These are phyloP conservation scores for Verticillium albo-atrum DNA, from an alignment of 2,329 filamentous ascomycete genomes.

Conservation along the genomic window DNA sequence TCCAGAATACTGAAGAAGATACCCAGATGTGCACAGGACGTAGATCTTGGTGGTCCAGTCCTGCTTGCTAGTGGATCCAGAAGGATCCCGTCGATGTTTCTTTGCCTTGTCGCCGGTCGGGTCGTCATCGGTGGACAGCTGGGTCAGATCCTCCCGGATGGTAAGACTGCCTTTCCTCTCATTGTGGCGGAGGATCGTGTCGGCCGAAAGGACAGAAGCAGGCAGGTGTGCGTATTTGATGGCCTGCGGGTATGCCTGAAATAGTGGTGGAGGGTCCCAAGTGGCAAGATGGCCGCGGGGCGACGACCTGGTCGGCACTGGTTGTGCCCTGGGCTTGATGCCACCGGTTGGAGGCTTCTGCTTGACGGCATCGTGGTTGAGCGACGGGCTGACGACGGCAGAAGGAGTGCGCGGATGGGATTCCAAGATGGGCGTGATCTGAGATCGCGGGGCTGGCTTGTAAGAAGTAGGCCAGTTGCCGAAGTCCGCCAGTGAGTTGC, in stretches of 20 bases:
- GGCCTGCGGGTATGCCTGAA: constrained; percentile 82
- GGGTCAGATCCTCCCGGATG: constrained; percentile 25
- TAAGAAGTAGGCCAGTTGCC: constrained; percentile 15
- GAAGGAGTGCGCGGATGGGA: constrained; percentile 2
- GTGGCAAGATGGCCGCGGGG: constrained; percentile 29
- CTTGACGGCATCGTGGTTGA: constrained; percentile 5
- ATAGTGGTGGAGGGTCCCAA: constrained; percentile 72
- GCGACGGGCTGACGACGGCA: constrained; percentile 5
- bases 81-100: constrained; percentile 11
- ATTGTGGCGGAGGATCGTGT: constrained; percentile 61
- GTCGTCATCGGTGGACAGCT: constrained; percentile 21
- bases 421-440: constrained; percentile 4
- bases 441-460: constrained; percentile 6
- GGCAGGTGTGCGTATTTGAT: constrained; percentile 69
- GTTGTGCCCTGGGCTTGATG: constrained; percentile 5
- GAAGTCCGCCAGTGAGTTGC: constrained; percentile 36
- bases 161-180: constrained; percentile 41
- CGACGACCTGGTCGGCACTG: constrained; percentile 6
- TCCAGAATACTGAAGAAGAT: constrained; percentile 69
- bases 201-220: constrained; percentile 62
- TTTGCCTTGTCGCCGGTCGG: constrained; percentile 16
- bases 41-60: constrained; percentile 72
- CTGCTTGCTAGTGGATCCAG: constrained; percentile 35
- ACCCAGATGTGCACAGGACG: constrained; percentile 65
- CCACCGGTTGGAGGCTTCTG: constrained; percentile 5